Evolutionary conservation across 1,139 yeast species (phyloP).

Genomic region (Sugiyamaella xylanicola): DNA sequence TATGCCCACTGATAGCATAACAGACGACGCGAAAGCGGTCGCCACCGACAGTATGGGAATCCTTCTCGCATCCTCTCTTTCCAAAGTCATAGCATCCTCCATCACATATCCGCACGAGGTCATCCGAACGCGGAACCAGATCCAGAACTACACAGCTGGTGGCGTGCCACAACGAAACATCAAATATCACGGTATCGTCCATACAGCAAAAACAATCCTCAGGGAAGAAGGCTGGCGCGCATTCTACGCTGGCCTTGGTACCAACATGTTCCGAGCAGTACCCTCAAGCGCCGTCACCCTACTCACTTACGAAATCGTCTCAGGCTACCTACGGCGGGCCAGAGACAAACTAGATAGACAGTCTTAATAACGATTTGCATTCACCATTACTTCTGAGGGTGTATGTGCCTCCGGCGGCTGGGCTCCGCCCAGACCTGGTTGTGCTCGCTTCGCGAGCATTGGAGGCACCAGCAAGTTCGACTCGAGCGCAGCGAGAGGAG

Average conservation of each 20-base stretch:
- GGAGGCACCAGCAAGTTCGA: neutral
- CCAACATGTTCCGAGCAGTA: constrained; percentile 85
- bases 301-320: constrained; percentile 88
- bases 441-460: neutral
- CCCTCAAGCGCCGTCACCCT: constrained; percentile 95
- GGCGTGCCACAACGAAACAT: constrained; percentile 34
- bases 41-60: constrained; percentile 47
- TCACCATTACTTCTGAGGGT: too few relatives aligned
- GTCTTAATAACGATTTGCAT: constrained; percentile 13
- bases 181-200: constrained; percentile 46
- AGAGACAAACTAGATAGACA: constrained; percentile 17
- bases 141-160: constrained; percentile 38
- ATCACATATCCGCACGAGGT: constrained; percentile 97
- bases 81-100: constrained; percentile 87
- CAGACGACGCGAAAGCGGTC: constrained; percentile 21
- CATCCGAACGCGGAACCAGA: constrained; percentile 86
- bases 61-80: constrained; percentile 71
- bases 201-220: constrained; percentile 57
- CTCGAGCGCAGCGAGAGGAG: neutral
- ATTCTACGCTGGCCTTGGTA: constrained; percentile 86
- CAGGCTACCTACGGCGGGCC: constrained; percentile 35
- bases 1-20: neutral
- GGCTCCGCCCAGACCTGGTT: neutral
- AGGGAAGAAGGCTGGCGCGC: constrained; percentile 75
- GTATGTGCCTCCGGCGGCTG: neutral